phyloP scores from a whole-genome alignment of 768 basidiomycete genomes.

The Xerocomellus intermedius region DNA sequence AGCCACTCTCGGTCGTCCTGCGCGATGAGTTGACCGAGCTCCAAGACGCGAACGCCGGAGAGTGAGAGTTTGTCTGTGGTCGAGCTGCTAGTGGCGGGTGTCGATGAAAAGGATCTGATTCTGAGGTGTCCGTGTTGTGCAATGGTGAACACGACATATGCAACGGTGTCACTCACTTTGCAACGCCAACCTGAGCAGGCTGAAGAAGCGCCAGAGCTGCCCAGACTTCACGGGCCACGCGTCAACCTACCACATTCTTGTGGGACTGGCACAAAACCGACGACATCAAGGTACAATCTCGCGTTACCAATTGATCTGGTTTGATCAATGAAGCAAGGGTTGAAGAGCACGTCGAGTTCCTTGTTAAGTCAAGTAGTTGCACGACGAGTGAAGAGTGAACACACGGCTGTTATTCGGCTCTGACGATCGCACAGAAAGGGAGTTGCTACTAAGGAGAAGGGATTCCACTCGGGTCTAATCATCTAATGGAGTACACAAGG shows the following conservation, averaged over 20 bases:
- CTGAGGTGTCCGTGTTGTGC: no score
- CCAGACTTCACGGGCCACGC: neutral
- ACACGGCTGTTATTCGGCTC: neutral
- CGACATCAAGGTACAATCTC: neutral
- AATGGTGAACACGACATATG: neutral
- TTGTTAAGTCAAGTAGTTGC: no score
- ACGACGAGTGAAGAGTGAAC: neutral
- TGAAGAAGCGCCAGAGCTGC: neutral
- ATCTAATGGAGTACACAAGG: no score
- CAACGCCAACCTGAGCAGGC: neutral
- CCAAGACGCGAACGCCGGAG: conserved; percentile 61
- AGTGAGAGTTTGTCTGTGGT: conserved; percentile 47
- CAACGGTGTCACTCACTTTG: conserved; percentile 3
- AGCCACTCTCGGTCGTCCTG: neutral
- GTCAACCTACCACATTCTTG: neutral
- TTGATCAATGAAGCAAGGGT: no score
- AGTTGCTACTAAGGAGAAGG: no score
- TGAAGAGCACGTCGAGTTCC: no score
- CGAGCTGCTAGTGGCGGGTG: conserved; percentile 2
- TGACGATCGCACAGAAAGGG: no score
- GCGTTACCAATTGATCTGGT: neutral
- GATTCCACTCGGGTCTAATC: no score
- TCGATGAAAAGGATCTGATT: conserved; percentile 15
- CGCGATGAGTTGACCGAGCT: conserved; percentile 72
- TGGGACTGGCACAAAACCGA: neutral